Base-by-base conservation (phyloP, 1,284 basidiomycete species). In the Ustilago cynodontis region DNA sequence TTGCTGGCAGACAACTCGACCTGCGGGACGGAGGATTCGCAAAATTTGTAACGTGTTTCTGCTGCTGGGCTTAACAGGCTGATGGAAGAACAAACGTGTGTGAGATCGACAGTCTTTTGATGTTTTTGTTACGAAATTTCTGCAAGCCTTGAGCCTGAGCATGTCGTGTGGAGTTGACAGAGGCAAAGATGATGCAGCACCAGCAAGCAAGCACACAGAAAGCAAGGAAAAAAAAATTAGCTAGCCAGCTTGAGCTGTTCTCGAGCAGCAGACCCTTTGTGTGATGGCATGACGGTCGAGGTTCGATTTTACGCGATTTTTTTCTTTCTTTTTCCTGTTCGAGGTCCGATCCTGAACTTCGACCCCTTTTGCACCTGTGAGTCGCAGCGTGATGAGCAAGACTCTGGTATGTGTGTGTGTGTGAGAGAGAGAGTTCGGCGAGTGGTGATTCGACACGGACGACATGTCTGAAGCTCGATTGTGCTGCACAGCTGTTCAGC, bases 241-340 rank as follows among this genome's bases (percentile, higher is more conserved):
- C 3, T 37, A 37, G 31, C 31, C 31, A 33, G 31, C 31, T 5
- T 33, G 31, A 33, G 31, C 31, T 33, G 31, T 33, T 33, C 31
- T 33, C 31, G 6, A 39, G 37, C 37, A 39, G 37, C 37, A 16
- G 18, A 16, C 18, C 18, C 18, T 13, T 6, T 16, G 13, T 39
- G 37, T 39, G 13, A 18, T 39, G 37, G 6, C 6, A 39, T 39
- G n/a, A 24, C 43, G 43, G 43, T 47, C 31, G 49, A 26, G 26
- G 49, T 28, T 29, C 49, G 49, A 50, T 50, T 26, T 50, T n/a
- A 45, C 43, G 43, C 29, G 53, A 54, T 39, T 41, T 39, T 39
- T 54, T 54, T 54, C n/a, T 54, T 54, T 39, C 22, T 20, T 43
- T 35, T 43, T 16, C 14, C 16, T 31, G 20, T 28, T 52, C 16